phyloP scores from a whole-genome alignment of 345 rosid species.

The Salix koriyanagi region DNA sequence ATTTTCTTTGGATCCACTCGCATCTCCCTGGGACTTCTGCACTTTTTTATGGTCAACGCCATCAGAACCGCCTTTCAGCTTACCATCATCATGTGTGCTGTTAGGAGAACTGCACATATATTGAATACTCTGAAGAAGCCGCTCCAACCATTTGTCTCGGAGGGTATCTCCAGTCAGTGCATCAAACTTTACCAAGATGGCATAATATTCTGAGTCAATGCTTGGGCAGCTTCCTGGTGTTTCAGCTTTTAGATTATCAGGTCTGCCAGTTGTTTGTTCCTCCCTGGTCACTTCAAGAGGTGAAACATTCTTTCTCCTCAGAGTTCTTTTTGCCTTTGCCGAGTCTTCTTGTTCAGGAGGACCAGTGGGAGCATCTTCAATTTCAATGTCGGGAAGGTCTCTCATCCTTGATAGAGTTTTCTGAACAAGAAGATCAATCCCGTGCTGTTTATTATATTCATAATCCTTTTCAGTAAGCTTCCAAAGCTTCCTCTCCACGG shows the following conservation, averaged over 20 bases:
- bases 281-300: conserved; percentile 81
- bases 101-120: conserved; percentile 52
- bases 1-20: conserved; percentile 47
- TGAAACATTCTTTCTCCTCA: conserved; percentile 43
- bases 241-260: conserved; percentile 55
- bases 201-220: conserved; percentile 47
- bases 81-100: conserved; percentile 31
- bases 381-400: conserved; percentile 62
- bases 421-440: conserved; percentile 71
- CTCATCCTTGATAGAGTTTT: conserved; percentile 59
- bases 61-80: conserved; percentile 40
- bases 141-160: conserved; percentile 88
- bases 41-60: conserved; percentile 24
- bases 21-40: conserved; percentile 21
- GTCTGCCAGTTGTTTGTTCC: conserved; percentile 42
- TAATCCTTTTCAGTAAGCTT: conserved; percentile 72
- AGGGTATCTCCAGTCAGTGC: conserved; percentile 66
- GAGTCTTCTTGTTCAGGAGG: conserved; percentile 46
- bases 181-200: conserved; percentile 53
- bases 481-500: conserved; percentile 60
- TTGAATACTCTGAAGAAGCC: conserved; percentile 76
- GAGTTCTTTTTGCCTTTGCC: conserved; percentile 44
- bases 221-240: conserved; percentile 81
- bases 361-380: conserved; percentile 29
- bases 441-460: conserved; percentile 67